Evolutionary conservation across 345 rosid species (phyloP).

Genomic region (Punica granatum): DNA sequence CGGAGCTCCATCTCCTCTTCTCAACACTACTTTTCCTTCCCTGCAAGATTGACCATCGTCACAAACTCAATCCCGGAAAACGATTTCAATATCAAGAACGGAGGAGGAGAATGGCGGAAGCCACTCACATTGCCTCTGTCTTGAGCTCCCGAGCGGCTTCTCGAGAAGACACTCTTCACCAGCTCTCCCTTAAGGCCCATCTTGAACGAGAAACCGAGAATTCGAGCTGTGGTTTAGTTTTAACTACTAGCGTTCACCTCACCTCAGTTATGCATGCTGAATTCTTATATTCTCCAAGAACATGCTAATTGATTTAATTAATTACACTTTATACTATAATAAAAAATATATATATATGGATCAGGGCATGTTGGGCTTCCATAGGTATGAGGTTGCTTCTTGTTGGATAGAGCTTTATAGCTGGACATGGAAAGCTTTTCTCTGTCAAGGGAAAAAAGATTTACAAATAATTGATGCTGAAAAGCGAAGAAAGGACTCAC

Average conservation of each 20-base stretch:
- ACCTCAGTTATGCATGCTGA: neutral
- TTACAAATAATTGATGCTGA: constrained; percentile 20
- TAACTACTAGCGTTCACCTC: neutral
- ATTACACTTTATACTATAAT: neutral
- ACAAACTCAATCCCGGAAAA: neutral
- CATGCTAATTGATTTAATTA: neutral
- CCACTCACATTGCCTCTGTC: constrained; percentile 40
- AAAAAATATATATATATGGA: neutral
- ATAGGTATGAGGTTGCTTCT: neutral
- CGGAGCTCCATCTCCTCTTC: constrained; percentile 57
- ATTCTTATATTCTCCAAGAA: too few species aligned
- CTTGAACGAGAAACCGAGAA: constrained; percentile 9
- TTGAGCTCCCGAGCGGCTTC: constrained; percentile 37
- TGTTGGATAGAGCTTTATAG: constrained; percentile 31
- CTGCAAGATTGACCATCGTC: constrained; percentile 20
- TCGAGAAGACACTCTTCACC: constrained; percentile 62
- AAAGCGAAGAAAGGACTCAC: neutral
- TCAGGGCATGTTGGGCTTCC: neutral
- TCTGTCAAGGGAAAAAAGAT: constrained; percentile 8
- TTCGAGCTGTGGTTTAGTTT: constrained; percentile 9
- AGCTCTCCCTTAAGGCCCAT: constrained; percentile 81
- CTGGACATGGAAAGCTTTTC: constrained; percentile 27
- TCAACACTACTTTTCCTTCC: constrained; percentile 38
- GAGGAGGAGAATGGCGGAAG: neutral
- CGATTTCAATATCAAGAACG: neutral